phyloP scores from a whole-genome alignment of 106 monocot species.

The Phalaenopsis aphrodite region DNA sequence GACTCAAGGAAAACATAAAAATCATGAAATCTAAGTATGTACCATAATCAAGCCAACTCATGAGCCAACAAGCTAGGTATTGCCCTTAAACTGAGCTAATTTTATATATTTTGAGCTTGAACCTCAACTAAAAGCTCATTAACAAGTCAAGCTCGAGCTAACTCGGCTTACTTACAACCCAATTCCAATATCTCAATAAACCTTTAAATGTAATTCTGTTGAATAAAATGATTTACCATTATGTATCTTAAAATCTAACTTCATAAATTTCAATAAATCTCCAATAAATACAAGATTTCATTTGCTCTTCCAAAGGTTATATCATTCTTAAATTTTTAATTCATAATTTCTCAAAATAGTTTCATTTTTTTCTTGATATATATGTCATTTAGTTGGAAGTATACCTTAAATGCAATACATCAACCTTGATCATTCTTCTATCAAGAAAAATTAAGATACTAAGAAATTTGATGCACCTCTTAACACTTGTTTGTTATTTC shows the following conservation, averaged over 20 bases:
- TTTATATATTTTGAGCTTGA: too few relatives aligned
- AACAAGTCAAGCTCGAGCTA: too few relatives aligned
- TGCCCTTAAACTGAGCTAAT: too few relatives aligned
- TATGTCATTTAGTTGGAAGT: neutral
- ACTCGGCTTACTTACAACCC: too few relatives aligned
- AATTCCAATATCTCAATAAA: neutral
- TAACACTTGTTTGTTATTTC: neutral
- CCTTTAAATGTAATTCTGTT: neutral
- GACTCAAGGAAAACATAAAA: too few relatives aligned
- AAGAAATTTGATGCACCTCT: neutral
- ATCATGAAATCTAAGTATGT: too few relatives aligned
- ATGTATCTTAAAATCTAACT: neutral
- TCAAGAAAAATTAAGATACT: neutral
- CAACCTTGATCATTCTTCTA: neutral
- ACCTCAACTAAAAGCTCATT: too few relatives aligned
- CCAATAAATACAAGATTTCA: neutral
- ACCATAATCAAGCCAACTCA: too few relatives aligned
- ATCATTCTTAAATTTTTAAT: neutral
- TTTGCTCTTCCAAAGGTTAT: neutral
- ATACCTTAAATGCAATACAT: neutral
- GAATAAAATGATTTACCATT: neutral
- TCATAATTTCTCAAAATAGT: neutral
- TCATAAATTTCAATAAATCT: neutral
- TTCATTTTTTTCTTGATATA: conserved; percentile 1
- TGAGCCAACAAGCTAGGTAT: too few relatives aligned